phyloP scores from a whole-genome alignment of 1,139 yeast species.

The Cylindricascospora bacillispora region DNA sequence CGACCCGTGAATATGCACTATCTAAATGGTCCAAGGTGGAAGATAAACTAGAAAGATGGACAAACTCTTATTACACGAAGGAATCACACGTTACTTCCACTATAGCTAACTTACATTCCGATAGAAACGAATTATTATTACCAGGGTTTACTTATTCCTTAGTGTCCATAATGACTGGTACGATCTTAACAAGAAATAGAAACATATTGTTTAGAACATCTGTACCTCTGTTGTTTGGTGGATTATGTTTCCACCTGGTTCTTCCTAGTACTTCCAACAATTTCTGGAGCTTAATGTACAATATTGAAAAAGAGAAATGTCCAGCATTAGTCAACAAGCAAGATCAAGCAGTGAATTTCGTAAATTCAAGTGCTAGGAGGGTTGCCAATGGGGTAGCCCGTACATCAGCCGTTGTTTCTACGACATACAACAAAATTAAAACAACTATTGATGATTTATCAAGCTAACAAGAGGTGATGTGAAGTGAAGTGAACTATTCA shows the following conservation, averaged over 20 bases:
- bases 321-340: slow-evolving; percentile 65
- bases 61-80: slow-evolving; percentile 39
- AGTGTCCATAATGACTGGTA: slow-evolving; percentile 71
- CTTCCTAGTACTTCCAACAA: slow-evolving; percentile 69
- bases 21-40: too few species aligned
- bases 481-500: too few species aligned
- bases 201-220: slow-evolving; percentile 47
- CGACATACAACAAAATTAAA: background rate
- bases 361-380: background rate
- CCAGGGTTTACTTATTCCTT: slow-evolving; percentile 65
- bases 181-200: slow-evolving; percentile 58
- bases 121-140: slow-evolving; percentile 57
- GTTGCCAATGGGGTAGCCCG: background rate
- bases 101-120: slow-evolving; percentile 49
- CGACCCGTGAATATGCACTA: slow-evolving; percentile 28
- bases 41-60: too few species aligned
- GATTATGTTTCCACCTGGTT: slow-evolving; percentile 57
- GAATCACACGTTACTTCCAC: slow-evolving; percentile 61
- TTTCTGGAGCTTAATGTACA: slow-evolving; percentile 49
- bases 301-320: slow-evolving; percentile 47
- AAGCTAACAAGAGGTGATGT: background rate
- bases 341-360: slow-evolving; percentile 32
- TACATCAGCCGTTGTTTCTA: background rate
- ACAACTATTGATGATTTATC: background rate
- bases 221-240: slow-evolving; percentile 56